phyloP scores from a whole-genome alignment of 129 eudicot species.

The Saposhnikovia divaricata region DNA sequence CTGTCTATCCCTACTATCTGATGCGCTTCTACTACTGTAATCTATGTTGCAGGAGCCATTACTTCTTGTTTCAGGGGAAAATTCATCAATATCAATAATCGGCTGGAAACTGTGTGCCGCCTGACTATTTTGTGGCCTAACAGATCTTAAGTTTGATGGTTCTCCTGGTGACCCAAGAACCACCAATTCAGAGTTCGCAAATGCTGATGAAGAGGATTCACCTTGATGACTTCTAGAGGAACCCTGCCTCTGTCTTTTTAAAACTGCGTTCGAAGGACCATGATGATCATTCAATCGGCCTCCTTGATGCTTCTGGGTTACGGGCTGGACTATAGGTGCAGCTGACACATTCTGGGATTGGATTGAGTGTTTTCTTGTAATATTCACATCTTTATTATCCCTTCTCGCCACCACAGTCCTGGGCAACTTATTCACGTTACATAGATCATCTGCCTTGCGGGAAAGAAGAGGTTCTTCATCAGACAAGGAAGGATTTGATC shows the following conservation, averaged over 20 bases:
- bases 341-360: slow-evolving; percentile 19
- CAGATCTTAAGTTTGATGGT: slow-evolving; percentile 33
- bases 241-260: slow-evolving; percentile 64
- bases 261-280: slow-evolving; percentile 17
- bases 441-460: slow-evolving; percentile 25
- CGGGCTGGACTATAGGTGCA: slow-evolving; percentile 19
- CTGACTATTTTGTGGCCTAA: slow-evolving; percentile 23
- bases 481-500: slow-evolving; percentile 21
- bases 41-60: slow-evolving; percentile 17
- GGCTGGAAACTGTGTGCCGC: slow-evolving; percentile 20
- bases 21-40: slow-evolving; percentile 28
- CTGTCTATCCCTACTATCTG: slow-evolving; percentile 57
- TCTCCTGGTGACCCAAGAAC: slow-evolving; percentile 32
- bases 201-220: slow-evolving; percentile 40
- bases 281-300: slow-evolving; percentile 29
- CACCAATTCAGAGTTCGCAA: slow-evolving; percentile 28
- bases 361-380: slow-evolving; percentile 10
- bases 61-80: slow-evolving; percentile 32
- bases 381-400: not conserved
- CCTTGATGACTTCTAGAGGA: slow-evolving; percentile 27
- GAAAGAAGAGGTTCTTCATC: slow-evolving; percentile 17
- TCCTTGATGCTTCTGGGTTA: slow-evolving; percentile 23
- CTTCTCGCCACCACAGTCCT: slow-evolving; percentile 17
- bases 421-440: slow-evolving; percentile 16
- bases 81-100: slow-evolving; percentile 42